Base-by-base conservation (phyloP, 1,139 yeast species). In the Kodamaea alishanica region DNA sequence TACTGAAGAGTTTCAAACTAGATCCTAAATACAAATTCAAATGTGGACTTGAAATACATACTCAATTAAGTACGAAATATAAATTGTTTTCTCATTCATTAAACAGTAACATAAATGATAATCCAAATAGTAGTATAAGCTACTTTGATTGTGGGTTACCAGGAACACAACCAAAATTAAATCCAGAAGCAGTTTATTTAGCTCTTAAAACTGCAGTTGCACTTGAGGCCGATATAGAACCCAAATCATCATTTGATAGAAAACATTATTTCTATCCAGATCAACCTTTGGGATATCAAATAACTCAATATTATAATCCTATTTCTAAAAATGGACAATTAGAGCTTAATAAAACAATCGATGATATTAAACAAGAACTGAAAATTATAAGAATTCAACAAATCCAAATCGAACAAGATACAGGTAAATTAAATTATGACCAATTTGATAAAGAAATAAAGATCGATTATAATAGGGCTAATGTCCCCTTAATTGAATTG, bases 201-300 rank as follows among this genome's bases (percentile, higher is more conserved):
- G 95, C 96, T 0, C 56, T 88, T 31, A 79, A 77, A 49, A 79
- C 95, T 0, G 90, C 95, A 0, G 64, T 77, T 2, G 88, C 95
- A 0, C 62, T 90, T 37, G 71, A 81, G 33, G 77, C 90, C 46
- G 60, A 70, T 0, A 73, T 92, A 12, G 77, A 79, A 43, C 47
- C 61, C 0, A 50, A 57, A 8, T 84, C 92, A 0, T 67, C 82
- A 1, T 92, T 92, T 58, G 99, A 92, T 56, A 68, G 99, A 46
- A 92, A 92, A 58, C 99, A 92, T 59, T 92, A 92, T 60, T 90
- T 92, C 59, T 92, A 92, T 57, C 94, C 94, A 1, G 99, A 92
- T 59, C 97, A 92, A 60, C 98, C 98, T 0, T 65, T 86, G 38
- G 99, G 99, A 0, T 92, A 89, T 59, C 99, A 92, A 57, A 83